Conservation (phyloP, 2,329 filamentous ascomycete genomes). For the Fusarium stilboides region DNA sequence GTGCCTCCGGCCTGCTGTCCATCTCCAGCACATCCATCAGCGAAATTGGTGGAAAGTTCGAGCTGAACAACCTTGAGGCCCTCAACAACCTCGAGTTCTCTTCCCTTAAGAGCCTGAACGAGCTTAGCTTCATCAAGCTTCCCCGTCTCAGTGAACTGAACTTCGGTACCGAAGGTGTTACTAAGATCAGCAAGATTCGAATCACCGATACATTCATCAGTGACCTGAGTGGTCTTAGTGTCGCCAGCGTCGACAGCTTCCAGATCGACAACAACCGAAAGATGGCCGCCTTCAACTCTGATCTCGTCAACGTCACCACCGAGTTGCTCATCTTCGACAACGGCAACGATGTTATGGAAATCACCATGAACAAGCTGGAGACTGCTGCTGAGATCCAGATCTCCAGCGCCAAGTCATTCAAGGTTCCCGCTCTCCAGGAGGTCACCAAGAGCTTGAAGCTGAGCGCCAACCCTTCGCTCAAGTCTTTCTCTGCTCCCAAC, state of each 20-base stretch:
- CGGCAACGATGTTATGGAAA: constrained; percentile 73
- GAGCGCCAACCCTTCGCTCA: constrained; percentile 80
- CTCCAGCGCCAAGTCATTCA: constrained; percentile 82
- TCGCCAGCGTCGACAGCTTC: constrained; percentile 79
- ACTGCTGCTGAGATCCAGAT: constrained; percentile 69
- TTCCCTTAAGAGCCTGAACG: constrained; percentile 74
- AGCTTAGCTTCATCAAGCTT: constrained; percentile 81
- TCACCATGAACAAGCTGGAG: constrained; percentile 84
- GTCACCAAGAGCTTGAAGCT: constrained; percentile 88
- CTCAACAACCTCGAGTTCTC: constrained; percentile 79
- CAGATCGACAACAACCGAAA: constrained; percentile 92
- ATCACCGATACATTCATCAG: constrained; percentile 91
- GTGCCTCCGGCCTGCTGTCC: constrained; percentile 70
- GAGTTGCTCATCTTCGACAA: constrained; percentile 85
- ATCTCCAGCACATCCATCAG: constrained; percentile 74
- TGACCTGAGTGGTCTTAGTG: constrained; percentile 84
- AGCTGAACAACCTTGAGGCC: constrained; percentile 76
- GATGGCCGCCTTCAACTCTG: constrained; percentile 81
- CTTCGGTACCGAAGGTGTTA: constrained; percentile 71
- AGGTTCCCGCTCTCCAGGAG: constrained; percentile 78
- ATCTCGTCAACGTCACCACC: constrained; percentile 81
- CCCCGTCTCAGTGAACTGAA: constrained; percentile 68
- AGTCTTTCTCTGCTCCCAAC: constrained; percentile 75
- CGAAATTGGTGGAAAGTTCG: constrained; percentile 79
- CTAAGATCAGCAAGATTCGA: constrained; percentile 75